These are phyloP conservation scores for Psilocybe tampanensis DNA, from an alignment of 768 basidiomycete genomes.

Conservation along the genomic window DNA sequence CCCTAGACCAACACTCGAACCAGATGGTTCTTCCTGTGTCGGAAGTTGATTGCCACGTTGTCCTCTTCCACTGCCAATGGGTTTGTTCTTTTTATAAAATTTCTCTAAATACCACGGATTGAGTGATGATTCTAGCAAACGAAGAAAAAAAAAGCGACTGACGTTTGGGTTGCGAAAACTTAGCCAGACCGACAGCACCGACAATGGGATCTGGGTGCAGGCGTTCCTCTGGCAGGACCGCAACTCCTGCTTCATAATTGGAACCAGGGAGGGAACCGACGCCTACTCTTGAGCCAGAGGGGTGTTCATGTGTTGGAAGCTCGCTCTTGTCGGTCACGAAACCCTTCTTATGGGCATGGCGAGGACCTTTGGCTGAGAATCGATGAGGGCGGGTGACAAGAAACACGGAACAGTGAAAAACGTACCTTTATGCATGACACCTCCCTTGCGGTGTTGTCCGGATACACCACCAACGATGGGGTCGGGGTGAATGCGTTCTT, in stretches of 20 bases:
- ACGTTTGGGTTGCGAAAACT: background rate
- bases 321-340: background rate
- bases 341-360: background rate
- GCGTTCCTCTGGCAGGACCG: background rate
- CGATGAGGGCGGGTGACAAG: background rate
- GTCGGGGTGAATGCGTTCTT: slow-evolving; percentile 34
- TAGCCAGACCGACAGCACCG: background rate
- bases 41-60: background rate
- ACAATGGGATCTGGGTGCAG: background rate
- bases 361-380: background rate
- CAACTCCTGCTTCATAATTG: background rate
- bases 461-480: background rate
- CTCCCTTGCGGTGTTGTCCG: background rate
- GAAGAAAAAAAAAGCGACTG: background rate
- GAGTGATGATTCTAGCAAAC: background rate
- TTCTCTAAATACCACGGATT: background rate
- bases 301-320: background rate
- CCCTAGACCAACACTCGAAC: background rate
- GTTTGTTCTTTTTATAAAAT: background rate
- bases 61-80: background rate
- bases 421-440: background rate
- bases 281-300: background rate
- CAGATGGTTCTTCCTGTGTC: background rate
- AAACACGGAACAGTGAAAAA: background rate
- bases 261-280: background rate